Conservation (phyloP, 2,329 filamentous ascomycete species). For the Monosporascus sp. region DNA sequence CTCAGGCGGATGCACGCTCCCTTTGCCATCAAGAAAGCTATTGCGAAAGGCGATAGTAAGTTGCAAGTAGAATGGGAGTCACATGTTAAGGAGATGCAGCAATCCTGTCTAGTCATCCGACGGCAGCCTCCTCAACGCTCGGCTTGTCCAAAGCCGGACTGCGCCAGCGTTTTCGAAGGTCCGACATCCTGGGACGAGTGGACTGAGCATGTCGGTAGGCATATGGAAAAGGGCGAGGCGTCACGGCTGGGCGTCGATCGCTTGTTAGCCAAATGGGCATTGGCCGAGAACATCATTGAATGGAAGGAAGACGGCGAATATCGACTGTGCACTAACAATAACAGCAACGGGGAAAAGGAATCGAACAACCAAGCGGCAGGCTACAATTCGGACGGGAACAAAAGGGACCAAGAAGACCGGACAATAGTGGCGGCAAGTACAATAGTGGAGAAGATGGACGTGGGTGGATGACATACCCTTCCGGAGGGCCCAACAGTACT, state of each 20-base stretch:
- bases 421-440: constrained; percentile 31
- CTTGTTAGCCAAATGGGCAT: constrained; percentile 55
- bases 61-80: constrained; percentile 58
- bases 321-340: constrained; percentile 43
- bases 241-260: constrained; percentile 51
- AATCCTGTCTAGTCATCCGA: constrained; percentile 66
- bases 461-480: constrained; percentile 22
- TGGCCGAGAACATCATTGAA: constrained; percentile 60
- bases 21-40: constrained; percentile 54
- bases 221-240: constrained; percentile 73
- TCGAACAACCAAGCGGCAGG: constrained; percentile 17
- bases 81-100: constrained; percentile 65
- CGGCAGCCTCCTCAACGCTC: constrained; percentile 66
- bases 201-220: constrained; percentile 86
- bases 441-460: constrained; percentile 29
- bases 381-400: constrained; percentile 25
- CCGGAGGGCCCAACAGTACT: too few species aligned
- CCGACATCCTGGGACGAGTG: constrained; percentile 78
- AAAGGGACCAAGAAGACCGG: constrained; percentile 24
- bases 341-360: constrained; percentile 22
- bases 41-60: constrained; percentile 53
- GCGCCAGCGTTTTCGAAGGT: constrained; percentile 65
- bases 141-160: constrained; percentile 67
- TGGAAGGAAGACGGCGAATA: constrained; percentile 51
- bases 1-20: constrained; percentile 88